Base-by-base conservation (phyloP, 108 stramenopile genomes). In the Chaetoceros muelleri region DNA sequence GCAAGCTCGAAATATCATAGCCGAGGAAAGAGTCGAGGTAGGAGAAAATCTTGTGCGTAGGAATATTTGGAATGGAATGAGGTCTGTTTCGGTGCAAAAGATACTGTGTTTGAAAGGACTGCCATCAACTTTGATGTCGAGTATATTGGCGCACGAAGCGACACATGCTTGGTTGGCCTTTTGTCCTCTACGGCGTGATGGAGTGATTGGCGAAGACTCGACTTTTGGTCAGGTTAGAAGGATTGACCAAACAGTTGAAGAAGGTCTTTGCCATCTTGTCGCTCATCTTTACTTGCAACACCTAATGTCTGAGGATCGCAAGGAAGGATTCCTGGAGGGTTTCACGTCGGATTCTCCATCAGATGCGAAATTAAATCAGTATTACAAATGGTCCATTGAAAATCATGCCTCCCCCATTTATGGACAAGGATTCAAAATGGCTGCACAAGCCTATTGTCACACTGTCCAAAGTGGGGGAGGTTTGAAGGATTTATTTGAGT, bases 131-230 rank as follows among this genome's bases (percentile, higher is more conserved):
- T 61, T 85, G 57, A 83, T 82, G 29, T 85, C 79, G 19, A 87
- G 87, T 54, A 83, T 91, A 30, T 63, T 94, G 51, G 93, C 93
- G 16, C 93, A 91, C 61, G 93, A 94, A 62, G 87, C 87, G 2
- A 83, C 78, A 21, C 93, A 91, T 62, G 93, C 88, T 7, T 91
- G 78, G 80, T 57, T 94, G 23, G 77, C 79, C 44, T 60, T 87
- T 3, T 74, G 81, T 61, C 80, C 80, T 22, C 5, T 51, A 5
- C 5, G 24, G 10, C 5, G 24, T 10, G 49, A 24, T 10, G 49
- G 49, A 8, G 49, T 24, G 16, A 16, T 51, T 24, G 49, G 49
- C 5, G 23, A 51, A 10, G 10, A 10, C 5, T 10, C 49, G 16
- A 10, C 34, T 10, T 40, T 40, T 40, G 34, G 34, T 10, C 34